Conservation (phyloP, 139 green algal genomes). For the Zygnema circumcarinatum region DNA sequence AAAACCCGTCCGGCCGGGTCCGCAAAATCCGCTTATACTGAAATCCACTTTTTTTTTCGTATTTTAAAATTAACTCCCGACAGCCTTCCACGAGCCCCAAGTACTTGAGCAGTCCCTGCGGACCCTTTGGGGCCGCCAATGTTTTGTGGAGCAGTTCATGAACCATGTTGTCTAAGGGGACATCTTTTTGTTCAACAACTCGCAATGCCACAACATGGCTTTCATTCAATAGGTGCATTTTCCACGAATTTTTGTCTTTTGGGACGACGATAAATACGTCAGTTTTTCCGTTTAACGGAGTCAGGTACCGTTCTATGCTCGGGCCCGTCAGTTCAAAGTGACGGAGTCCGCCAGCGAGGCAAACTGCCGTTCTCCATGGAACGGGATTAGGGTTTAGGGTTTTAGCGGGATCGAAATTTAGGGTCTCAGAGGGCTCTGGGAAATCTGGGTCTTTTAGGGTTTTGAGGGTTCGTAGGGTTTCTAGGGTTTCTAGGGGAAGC, state of each 20-base stretch:
- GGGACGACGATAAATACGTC: constrained; percentile 51
- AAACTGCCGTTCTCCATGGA: constrained; percentile 17
- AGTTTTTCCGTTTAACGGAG: not conserved
- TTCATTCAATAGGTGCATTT: constrained; percentile 13
- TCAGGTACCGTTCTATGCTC: constrained; percentile 37
- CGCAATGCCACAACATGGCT: not conserved
- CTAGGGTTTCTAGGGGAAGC: too few species aligned
- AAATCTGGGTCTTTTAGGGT: too few species aligned
- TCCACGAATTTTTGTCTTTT: constrained; percentile 37
- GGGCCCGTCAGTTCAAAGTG: constrained; percentile 59
- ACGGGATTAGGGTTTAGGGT: too few species aligned
- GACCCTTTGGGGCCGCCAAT: not conserved
- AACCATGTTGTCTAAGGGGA: not conserved
- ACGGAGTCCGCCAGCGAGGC: constrained; percentile 39
- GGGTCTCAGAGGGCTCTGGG: too few species aligned
- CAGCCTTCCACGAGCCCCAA: constrained; percentile 52
- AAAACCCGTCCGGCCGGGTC: constrained; percentile 35
- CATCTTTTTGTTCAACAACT: not conserved
- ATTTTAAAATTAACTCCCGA: constrained; percentile 3
- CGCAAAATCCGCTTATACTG: constrained; percentile 42
- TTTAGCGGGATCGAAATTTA: too few species aligned
- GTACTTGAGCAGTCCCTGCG: constrained; percentile 59
- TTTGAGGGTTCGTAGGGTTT: too few species aligned
- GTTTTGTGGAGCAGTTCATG: not conserved
- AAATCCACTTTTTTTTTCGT: constrained; percentile 31